Evolutionary conservation across 1,284 basidiomycete genomes (phyloP).

Genomic region (Naganishia cerealis): DNA sequence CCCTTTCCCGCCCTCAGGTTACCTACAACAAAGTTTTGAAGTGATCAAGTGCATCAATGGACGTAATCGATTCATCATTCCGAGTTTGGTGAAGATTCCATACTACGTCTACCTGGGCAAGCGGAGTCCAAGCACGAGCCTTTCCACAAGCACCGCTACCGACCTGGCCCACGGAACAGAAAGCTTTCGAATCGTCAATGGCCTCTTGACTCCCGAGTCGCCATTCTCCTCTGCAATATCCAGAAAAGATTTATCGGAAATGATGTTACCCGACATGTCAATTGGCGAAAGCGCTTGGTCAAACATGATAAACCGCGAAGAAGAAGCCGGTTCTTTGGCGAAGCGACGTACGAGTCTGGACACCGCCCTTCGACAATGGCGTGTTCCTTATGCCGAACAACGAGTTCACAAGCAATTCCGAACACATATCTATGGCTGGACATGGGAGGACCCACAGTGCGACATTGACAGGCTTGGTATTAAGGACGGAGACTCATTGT

Average conservation of each 20-base stretch:
- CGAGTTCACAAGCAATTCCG: constrained; percentile 74
- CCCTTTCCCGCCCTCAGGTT: constrained; percentile 54
- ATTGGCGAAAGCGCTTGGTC: constrained; percentile 35
- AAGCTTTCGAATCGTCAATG: constrained; percentile 39
- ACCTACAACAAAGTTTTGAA: constrained; percentile 78
- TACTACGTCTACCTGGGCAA: constrained; percentile 72
- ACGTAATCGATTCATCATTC: constrained; percentile 69
- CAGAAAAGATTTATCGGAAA: constrained; percentile 55
- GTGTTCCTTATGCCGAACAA: constrained; percentile 75
- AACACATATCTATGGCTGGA: constrained; percentile 68
- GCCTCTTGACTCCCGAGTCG: constrained; percentile 56
- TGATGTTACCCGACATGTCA: constrained; percentile 50
- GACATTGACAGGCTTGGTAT: constrained; percentile 71
- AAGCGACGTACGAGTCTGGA: constrained; percentile 8
- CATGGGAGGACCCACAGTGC: constrained; percentile 78
- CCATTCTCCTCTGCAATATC: constrained; percentile 47
- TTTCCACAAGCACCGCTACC: constrained; percentile 67
- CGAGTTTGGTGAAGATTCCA: constrained; percentile 67
- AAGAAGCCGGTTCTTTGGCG: neutral
- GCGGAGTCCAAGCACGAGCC: constrained; percentile 55
- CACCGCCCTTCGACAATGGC: constrained; percentile 53
- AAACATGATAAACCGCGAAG: constrained; percentile 48
- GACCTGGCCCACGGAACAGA: constrained; percentile 61
- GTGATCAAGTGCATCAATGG: constrained; percentile 73
- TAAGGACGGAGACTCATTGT: constrained; percentile 65